Evolutionary conservation across 306 rosid genomes (phyloP).

Genomic region (Cotoneaster glaucophyllus): DNA sequence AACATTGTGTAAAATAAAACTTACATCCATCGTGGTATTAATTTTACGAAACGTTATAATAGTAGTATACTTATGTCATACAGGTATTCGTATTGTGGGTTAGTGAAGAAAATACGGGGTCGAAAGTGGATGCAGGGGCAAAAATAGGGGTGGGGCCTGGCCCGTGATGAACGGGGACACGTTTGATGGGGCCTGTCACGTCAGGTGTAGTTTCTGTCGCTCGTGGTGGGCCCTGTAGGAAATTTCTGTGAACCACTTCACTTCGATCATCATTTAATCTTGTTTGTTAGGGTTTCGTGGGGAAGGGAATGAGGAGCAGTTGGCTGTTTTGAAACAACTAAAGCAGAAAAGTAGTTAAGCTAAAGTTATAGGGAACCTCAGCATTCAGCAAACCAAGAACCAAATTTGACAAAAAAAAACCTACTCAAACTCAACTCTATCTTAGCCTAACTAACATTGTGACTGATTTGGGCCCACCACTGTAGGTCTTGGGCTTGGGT

Average conservation of each 20-base stretch:
- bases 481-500: not conserved
- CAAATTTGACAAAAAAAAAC: not conserved
- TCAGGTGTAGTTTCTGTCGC: not conserved
- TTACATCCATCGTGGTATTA: too few relatives aligned
- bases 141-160: not conserved
- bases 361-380: not conserved
- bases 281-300: conserved; percentile 5
- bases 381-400: not conserved
- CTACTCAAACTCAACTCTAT: not conserved
- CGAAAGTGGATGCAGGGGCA: not conserved
- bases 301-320: not conserved
- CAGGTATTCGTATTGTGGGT: not conserved
- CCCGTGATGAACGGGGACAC: not conserved
- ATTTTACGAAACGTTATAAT: too few relatives aligned
- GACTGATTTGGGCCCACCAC: not conserved
- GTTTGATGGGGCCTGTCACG: not conserved
- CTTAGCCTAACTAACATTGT: not conserved
- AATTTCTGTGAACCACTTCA: not conserved
- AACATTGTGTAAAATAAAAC: not conserved
- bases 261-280: not conserved
- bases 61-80: not conserved
- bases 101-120: not conserved
- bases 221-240: not conserved
- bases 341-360: not conserved
- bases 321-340: not conserved